Evolutionary conservation across 1,284 basidiomycete genomes (phyloP), one percentile per base, ranked within the genome.

Genomic region (Gymnopus androsaceus): DNA sequence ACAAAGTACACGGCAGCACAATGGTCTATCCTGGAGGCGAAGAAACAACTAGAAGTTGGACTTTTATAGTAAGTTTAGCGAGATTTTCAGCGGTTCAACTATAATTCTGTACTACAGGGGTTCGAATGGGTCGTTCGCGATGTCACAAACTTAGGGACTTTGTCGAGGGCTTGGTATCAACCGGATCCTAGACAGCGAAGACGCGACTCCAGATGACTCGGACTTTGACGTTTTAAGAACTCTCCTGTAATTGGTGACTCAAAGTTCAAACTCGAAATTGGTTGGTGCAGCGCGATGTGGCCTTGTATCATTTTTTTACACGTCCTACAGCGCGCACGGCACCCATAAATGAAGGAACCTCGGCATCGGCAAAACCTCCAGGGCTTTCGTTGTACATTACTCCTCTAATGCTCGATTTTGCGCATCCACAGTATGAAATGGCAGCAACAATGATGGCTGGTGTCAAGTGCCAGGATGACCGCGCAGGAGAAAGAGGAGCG

Each of bases 191-290:
- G 58, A 61, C 12, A 68, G 66, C 28, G 69, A 72, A 4, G 28
- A 38, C 27, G 36, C 31, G 14, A 48, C 25, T 34, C 31, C 37
- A 5, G 19, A 27, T n/a, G 38, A 36, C 19, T 44, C 50, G 11
- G 72, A 75, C n/a, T 87, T 87, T 56, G 85, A 87, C 55, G 69
- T 88, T 3, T 69, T 89, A 82, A 79, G 59, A 80, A 86, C 61
- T 84, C 85, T 0, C 82, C 84, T 14, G 75, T 82, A 52, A 73
- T 89, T n/a, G 86, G 83, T 41, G 86, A 88, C 56, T 81, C 82
- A 51, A 87, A 86, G 67, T 90, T 85, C 73, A 89, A 88, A 66
- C 74, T 90, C 1, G 85, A 87, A 66, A 82, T 87, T 58, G 78
- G 84, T 81, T 54, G 33, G 76, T 65, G 19, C 25, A 21, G n/a